Evolutionary conservation across 495 filamentous ascomycete species (phyloP), one percentile per base, ranked within the genome.

Genomic region (Penicillium flavigenum): DNA sequence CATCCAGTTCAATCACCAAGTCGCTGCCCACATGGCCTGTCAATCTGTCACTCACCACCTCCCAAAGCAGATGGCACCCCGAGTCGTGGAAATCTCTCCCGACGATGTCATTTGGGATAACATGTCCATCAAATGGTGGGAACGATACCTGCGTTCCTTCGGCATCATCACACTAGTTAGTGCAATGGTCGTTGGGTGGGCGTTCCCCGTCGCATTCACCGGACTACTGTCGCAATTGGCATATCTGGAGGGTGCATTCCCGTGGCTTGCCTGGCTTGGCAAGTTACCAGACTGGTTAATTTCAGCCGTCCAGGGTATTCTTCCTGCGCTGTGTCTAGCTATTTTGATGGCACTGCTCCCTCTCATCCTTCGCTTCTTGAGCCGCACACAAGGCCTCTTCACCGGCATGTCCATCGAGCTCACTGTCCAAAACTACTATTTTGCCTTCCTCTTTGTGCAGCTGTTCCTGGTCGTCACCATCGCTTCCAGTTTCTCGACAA

Each of bases 1-100:
- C 65, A 91, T 98, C 53, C 94, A 98, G 69, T 98, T 98, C 81
- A 96, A 98, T 63, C 89, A 96, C 64, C 94, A 98, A 72, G 90
- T 96, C 5, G 91, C 92, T 8, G 94, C 94, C 2, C 94, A 98
- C 64, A 98, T 98, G 94, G 93, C 93, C 56, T 96, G 91, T 69
- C 94, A 98, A 71, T 81, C 91, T 24, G 84, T 96, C 59, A 92
- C 85, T 43, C 93, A 98, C 64, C 94, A 98, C 64, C 69, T 94
- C 6, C 95, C 95, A 2, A 91, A 92, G 64, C 87, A 93, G 52
- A 98, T 98, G 94, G 86, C 90, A 4, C 95, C 94, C 27, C 88
- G 94, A 20, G 82, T 88, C 43, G 88, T 97, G 17, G 94, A 98
- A 67, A 93, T 98, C 47, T 91, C 90, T 29, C 94, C 94, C 0